These are phyloP conservation scores for Fibroporia radiculosa DNA, from an alignment of 768 basidiomycete genomes.

Conservation along the genomic window DNA sequence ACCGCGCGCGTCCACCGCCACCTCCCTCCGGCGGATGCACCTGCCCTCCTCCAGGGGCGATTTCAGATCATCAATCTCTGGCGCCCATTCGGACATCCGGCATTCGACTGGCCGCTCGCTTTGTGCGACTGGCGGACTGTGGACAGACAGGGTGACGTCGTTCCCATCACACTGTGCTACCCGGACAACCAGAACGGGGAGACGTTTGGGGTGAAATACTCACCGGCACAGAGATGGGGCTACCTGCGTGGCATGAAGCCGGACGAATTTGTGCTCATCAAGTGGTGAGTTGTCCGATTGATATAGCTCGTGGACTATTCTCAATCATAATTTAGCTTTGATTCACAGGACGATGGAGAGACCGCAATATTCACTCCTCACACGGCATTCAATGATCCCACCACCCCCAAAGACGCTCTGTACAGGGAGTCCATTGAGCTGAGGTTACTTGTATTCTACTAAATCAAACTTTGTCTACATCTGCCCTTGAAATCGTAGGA, in stretches of 20 bases:
- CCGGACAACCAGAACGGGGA: conserved; percentile 13
- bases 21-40: conserved; percentile 32
- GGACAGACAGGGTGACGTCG: conserved; percentile 24
- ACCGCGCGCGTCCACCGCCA: conserved; percentile 36
- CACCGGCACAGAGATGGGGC: conserved; percentile 15
- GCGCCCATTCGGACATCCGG: conserved; percentile 29
- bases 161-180: conserved; percentile 24
- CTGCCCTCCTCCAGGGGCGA: conserved; percentile 25
- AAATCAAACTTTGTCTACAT: too few relatives aligned
- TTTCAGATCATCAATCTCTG: conserved; percentile 34
- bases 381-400: conserved; percentile 51
- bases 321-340: too few relatives aligned
- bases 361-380: conserved; percentile 55
- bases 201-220: conserved; percentile 21
- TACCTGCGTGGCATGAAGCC: conserved; percentile 25
- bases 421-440: conserved; percentile 54
- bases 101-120: conserved; percentile 28
- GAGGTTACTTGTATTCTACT: conserved; percentile 52
- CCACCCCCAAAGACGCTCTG: conserved; percentile 41
- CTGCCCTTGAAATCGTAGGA: conserved; percentile 25
- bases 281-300: conserved; percentile 16
- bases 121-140: conserved; percentile 28
- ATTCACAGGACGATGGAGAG: conserved; percentile 31
- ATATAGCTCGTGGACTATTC: not conserved
- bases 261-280: conserved; percentile 29